Percentiles rank a stretch among this genome's conserved stretches.
Evolutionary conservation across 345 rosid species (phyloP).

Genomic region (Brassica rapa): DNA sequence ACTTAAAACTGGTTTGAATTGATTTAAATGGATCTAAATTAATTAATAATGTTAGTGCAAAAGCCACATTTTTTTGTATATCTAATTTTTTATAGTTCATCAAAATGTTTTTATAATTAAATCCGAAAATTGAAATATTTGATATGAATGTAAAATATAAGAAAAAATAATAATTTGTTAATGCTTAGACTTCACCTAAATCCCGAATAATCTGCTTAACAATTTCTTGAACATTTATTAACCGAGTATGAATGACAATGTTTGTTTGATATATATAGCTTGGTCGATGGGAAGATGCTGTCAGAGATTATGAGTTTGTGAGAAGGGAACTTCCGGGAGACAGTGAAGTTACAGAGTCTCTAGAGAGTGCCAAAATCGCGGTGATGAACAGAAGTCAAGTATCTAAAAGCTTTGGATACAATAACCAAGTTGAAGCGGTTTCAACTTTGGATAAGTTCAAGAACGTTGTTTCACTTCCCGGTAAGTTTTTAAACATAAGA

Average conservation of each 20-base stretch:
- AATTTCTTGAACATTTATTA: too few species aligned
- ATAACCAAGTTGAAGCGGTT: constrained; percentile 64
- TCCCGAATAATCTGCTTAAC: too few species aligned
- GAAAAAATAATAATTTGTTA: too few species aligned
- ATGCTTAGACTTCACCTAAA: too few species aligned
- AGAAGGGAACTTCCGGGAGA: constrained; percentile 82
- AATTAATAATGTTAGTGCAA: too few species aligned
- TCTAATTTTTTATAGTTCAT: too few species aligned
- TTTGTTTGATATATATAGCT: constrained; percentile 20
- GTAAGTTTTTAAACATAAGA: constrained; percentile 36
- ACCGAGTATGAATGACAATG: constrained; percentile 20
- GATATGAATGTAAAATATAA: too few species aligned
- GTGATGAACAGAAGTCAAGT: constrained; percentile 60
- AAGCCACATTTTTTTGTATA: too few species aligned
- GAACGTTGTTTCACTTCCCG: constrained; percentile 53
- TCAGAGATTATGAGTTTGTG: constrained; percentile 77
- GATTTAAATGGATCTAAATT: too few species aligned
- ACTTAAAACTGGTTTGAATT: too few species aligned
- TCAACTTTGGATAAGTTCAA: constrained; percentile 57
- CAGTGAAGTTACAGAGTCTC: constrained; percentile 65
- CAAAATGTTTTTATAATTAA: too few species aligned
- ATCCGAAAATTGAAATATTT: too few species aligned
- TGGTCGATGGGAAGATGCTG: constrained; percentile 79
- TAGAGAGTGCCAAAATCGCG: constrained; percentile 67
- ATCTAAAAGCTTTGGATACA: constrained; percentile 47